These are phyloP conservation scores for Globisporangium sylvaticum DNA, from an alignment of 352 stramenopile genomes.

Conservation along the genomic window DNA sequence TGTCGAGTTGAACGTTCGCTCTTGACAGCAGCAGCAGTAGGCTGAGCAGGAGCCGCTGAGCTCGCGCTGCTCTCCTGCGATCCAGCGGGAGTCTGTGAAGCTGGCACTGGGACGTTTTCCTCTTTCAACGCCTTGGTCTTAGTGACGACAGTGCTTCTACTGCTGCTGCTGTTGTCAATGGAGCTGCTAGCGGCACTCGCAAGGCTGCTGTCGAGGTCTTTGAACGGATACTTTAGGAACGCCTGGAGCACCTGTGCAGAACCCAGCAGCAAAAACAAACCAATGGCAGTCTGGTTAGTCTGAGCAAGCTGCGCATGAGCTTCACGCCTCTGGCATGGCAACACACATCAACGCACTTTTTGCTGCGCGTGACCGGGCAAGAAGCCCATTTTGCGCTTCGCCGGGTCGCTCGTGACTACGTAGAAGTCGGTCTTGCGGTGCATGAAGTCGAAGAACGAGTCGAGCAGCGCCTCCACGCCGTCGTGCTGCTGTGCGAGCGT, in stretches of 20 bases:
- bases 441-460: conserved; percentile 97
- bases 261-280: neutral
- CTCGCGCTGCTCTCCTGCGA: neutral
- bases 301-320: neutral
- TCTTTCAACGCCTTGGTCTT: neutral
- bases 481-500: conserved; percentile 92
- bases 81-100: neutral
- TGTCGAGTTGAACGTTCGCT: conserved; percentile 6
- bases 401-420: conserved; percentile 54
- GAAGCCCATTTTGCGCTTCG: conserved; percentile 55
- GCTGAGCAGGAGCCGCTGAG: neutral
- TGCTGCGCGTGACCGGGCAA: conserved; percentile 52
- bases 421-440: conserved; percentile 99
- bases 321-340: neutral
- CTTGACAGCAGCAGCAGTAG: neutral
- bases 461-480: conserved; percentile 95
- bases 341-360: conserved; percentile 23
- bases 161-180: neutral
- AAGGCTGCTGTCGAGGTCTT: conserved; percentile 34
- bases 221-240: conserved; percentile 67
- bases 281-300: neutral
- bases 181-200: neutral
- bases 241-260: conserved; percentile 38
- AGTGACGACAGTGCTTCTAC: neutral
- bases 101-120: neutral